These are phyloP conservation scores for Daldinia sp. DNA, from an alignment of 2,329 filamentous ascomycete species.

Conservation along the genomic window DNA sequence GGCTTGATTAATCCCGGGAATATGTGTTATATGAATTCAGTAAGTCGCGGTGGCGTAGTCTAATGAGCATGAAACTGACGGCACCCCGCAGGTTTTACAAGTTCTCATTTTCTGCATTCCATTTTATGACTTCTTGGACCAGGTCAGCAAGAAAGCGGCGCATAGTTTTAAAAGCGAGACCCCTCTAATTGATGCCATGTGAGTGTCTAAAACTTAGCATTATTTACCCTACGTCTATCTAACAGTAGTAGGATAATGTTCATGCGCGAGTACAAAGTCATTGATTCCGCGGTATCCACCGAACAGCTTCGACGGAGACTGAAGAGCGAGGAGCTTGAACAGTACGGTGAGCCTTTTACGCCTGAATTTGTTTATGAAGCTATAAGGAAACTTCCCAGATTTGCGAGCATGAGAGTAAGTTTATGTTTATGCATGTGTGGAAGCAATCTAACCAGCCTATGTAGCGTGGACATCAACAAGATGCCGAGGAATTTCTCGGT, in stretches of 20 bases:
- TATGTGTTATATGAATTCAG: conserved; percentile 99
- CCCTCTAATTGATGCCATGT: conserved; percentile 93
- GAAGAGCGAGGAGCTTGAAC: conserved; percentile 84
- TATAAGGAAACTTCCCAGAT: conserved; percentile 84
- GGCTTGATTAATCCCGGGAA: conserved; percentile 97
- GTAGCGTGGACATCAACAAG: conserved; percentile 92
- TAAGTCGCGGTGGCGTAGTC: conserved; percentile 58
- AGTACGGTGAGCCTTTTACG: conserved; percentile 89
- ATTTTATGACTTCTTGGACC: conserved; percentile 93
- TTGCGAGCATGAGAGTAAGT: conserved; percentile 88
- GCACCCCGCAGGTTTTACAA: conserved; percentile 83
- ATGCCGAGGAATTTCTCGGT: conserved; percentile 95
- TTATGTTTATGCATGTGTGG: conserved; percentile 2
- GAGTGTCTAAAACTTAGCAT: conserved; percentile 50
- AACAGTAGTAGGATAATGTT: conserved; percentile 81
- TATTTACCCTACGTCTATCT: not conserved
- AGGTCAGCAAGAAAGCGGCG: conserved; percentile 81
- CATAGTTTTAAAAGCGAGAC: conserved; percentile 97
- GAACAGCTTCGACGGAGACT: conserved; percentile 78
- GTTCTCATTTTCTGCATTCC: conserved; percentile 92
- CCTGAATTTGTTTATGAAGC: conserved; percentile 96
- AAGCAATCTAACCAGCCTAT: conserved; percentile 38
- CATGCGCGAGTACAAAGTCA: conserved; percentile 87
- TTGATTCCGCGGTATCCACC: conserved; percentile 77
- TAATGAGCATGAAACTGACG: conserved; percentile 41